phyloP scores from a whole-genome alignment of 1,139 yeast species.

The Ogataea hybrid region DNA sequence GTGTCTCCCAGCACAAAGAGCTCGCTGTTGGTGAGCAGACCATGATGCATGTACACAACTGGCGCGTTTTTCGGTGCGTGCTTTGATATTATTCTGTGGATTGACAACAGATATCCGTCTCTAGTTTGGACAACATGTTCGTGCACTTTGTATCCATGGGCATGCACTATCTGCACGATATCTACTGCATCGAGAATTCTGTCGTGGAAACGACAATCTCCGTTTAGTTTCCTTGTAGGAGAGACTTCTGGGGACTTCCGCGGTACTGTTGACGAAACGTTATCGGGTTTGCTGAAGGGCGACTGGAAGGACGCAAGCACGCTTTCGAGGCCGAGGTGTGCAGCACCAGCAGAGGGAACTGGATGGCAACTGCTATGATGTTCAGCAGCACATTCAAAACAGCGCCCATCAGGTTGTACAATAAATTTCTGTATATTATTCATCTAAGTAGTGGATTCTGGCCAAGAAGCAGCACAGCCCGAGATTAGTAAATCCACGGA shows the following conservation, averaged over 20 bases:
- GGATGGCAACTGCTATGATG: constrained; percentile 17
- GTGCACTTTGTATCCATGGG: constrained; percentile 62
- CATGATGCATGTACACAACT: constrained; percentile 46
- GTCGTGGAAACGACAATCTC: constrained; percentile 16
- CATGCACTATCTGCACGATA: constrained; percentile 61
- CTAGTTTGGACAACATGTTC: constrained; percentile 65
- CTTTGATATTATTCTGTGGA: constrained; percentile 35
- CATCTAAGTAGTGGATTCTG: too few relatives aligned
- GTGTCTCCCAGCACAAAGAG: constrained; percentile 41
- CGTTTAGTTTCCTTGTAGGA: constrained; percentile 1
- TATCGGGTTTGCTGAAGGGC: constrained; percentile 22
- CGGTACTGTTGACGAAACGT: constrained; percentile 14
- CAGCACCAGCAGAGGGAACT: constrained; percentile 22
- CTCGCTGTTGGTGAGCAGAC: constrained; percentile 46
- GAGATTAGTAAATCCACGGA: too few relatives aligned
- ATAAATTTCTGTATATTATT: too few relatives aligned
- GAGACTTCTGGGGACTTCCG: not conserved
- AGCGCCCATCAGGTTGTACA: not conserved
- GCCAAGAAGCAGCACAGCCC: too few relatives aligned
- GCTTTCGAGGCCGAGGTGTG: constrained; percentile 24
- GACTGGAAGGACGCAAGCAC: constrained; percentile 17
- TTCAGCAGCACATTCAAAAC: constrained; percentile 11
- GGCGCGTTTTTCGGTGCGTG: constrained; percentile 10
- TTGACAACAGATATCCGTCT: constrained; percentile 42
- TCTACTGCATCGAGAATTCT: constrained; percentile 41